These are phyloP conservation scores for Rhodocollybia butyracea DNA, from an alignment of 768 basidiomycete genomes.

Conservation along the genomic window DNA sequence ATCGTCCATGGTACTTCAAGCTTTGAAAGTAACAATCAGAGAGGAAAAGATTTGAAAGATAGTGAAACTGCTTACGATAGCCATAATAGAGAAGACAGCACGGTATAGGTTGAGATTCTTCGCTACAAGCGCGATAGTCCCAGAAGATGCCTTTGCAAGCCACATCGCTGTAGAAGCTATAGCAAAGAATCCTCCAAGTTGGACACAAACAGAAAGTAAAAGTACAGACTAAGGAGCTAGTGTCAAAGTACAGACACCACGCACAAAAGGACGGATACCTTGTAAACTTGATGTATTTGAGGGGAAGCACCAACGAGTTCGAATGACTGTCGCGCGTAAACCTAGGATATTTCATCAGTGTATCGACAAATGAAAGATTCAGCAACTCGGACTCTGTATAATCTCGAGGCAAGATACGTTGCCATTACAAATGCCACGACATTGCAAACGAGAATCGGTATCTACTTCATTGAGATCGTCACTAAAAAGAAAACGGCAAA, in stretches of 20 bases:
- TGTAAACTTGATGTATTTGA: slow-evolving; percentile 43
- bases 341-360: slow-evolving; percentile 19
- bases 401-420: slow-evolving; percentile 34
- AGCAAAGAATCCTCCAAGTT: slow-evolving; percentile 48
- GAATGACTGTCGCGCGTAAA: slow-evolving; percentile 44
- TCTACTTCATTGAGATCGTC: slow-evolving; percentile 21
- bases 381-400: slow-evolving; percentile 36
- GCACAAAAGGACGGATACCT: slow-evolving; percentile 36
- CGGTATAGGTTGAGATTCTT: slow-evolving; percentile 33
- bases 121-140: slow-evolving; percentile 30
- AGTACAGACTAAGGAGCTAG: slow-evolving; percentile 37
- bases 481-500: slow-evolving; percentile 5
- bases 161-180: slow-evolving; percentile 44
- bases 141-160: slow-evolving; percentile 43
- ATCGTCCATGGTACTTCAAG: slow-evolving; percentile 44
- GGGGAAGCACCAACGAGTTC: slow-evolving; percentile 46
- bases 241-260: not conserved
- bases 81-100: slow-evolving; percentile 36
- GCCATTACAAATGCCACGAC: slow-evolving; percentile 32
- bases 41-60: not conserved
- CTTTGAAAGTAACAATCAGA: slow-evolving; percentile 19
- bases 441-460: slow-evolving; percentile 39
- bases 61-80: slow-evolving; percentile 32
- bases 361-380: not conserved
- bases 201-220: slow-evolving; percentile 44